Percentiles rank a stretch among this genome's conserved stretches.
Conservation (phyloP, 345 rosid genomes). For the Lepidium aucheri region DNA sequence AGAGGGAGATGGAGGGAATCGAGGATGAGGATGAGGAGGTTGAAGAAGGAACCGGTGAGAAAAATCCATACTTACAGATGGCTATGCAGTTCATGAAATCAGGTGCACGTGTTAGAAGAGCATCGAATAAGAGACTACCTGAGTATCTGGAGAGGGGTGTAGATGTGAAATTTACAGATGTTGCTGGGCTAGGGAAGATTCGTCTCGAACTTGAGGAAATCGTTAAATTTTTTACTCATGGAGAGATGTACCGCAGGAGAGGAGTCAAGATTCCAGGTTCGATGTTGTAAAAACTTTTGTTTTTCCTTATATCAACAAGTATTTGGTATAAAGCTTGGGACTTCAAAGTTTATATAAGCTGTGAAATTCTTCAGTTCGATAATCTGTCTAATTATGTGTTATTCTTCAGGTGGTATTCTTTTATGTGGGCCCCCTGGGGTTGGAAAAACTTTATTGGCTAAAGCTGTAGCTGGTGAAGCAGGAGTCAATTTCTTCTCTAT, state of each 20-base stretch:
- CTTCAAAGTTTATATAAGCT: not conserved
- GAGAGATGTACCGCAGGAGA: slow-evolving; percentile 90
- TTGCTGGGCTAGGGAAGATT: slow-evolving; percentile 95
- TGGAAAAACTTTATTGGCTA: slow-evolving; percentile 84
- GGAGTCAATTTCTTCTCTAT: slow-evolving; percentile 95
- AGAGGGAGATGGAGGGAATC: slow-evolving; percentile 67
- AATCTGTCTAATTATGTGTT: not conserved
- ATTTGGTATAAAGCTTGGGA: not conserved
- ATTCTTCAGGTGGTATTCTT: slow-evolving; percentile 77
- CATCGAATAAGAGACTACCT: slow-evolving; percentile 57
- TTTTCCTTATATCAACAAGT: not conserved
- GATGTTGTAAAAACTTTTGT: not conserved
- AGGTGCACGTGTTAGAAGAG: slow-evolving; percentile 82
- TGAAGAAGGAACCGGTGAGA: slow-evolving; percentile 54
- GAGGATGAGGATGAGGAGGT: slow-evolving; percentile 47
- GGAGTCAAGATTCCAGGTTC: slow-evolving; percentile 89
- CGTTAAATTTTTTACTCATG: slow-evolving; percentile 93
- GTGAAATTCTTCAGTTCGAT: not conserved
- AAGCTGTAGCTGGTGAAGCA: slow-evolving; percentile 98
- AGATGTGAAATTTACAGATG: slow-evolving; percentile 84
- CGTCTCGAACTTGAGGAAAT: slow-evolving; percentile 93
- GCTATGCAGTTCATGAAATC: slow-evolving; percentile 95
- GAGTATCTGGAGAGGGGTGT: slow-evolving; percentile 82
- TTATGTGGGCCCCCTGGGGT: slow-evolving; percentile 96
- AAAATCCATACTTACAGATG: slow-evolving; percentile 71